phyloP scores from a whole-genome alignment of 495 filamentous ascomycete species.

The Talaromyces ruber region DNA sequence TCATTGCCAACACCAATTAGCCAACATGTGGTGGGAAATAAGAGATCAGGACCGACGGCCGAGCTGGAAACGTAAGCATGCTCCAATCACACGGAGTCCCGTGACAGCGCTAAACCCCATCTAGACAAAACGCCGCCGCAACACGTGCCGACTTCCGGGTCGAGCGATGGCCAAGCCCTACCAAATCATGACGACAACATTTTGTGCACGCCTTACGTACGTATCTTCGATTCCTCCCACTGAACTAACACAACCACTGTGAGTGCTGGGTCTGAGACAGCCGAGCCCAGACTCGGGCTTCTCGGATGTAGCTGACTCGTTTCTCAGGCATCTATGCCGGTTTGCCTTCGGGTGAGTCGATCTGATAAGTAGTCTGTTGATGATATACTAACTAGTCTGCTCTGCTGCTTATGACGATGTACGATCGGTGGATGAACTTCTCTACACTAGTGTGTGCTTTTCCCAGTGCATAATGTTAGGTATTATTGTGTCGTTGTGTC shows the following conservation, averaged over 20 bases:
- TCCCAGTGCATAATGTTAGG: too few relatives aligned
- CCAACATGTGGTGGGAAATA: background rate
- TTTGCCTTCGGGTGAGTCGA: background rate
- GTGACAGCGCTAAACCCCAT: background rate
- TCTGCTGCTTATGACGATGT: background rate
- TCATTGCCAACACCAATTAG: background rate
- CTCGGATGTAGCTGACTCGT: background rate
- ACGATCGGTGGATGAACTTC: background rate
- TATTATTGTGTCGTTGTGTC: background rate
- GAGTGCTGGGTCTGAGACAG: too few relatives aligned
- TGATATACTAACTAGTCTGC: background rate
- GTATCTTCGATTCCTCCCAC: background rate
- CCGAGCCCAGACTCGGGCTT: too few relatives aligned
- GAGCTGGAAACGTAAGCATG: background rate
- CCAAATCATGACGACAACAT: background rate
- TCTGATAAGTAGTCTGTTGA: background rate
- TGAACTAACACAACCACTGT: background rate
- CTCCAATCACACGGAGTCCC: background rate
- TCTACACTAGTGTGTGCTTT: background rate
- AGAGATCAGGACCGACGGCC: background rate
- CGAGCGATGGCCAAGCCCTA: background rate
- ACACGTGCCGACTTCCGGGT: background rate
- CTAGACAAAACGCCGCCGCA: background rate
- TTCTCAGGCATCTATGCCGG: background rate
- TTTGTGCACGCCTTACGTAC: background rate